A percentile compares a stretch with the other conserved stretches of the same genome.
Conservation (phyloP, 208 protist genomes). For the Wallacemonas sp. region DNA sequence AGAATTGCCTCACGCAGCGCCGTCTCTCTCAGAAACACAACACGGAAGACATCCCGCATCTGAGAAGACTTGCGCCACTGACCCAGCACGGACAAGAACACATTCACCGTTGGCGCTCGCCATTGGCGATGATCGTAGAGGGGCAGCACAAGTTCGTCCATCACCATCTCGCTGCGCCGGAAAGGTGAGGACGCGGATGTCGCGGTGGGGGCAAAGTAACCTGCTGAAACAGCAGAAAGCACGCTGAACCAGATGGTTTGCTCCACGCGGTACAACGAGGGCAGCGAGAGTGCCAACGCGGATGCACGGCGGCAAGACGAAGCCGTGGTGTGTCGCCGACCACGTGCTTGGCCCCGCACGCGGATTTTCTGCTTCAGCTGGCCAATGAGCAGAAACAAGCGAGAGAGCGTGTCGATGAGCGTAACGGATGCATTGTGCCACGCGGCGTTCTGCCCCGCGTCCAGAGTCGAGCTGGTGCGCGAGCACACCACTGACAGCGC, state of each 20-base stretch:
- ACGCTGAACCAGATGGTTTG: conserved; percentile 12
- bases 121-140: conserved; percentile 32
- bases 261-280: not conserved
- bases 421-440: not conserved
- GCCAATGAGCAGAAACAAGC: conserved; percentile 3
- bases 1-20: conserved; percentile 17
- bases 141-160: conserved; percentile 23
- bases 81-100: conserved; percentile 48
- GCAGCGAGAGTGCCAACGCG: not conserved
- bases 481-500: no score
- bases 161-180: not conserved
- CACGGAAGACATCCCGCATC: conserved; percentile 43
- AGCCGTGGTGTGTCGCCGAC: no score
- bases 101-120: conserved; percentile 41
- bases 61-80: conserved; percentile 47
- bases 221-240: conserved; percentile 4
- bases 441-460: no score
- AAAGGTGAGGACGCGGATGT: not conserved
- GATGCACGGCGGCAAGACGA: not conserved
- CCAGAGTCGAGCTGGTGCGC: no score
- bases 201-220: not conserved
- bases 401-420: not conserved
- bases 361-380: not conserved
- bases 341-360: not conserved
- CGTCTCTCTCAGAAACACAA: conserved; percentile 29